Evolutionary conservation across 805 yeast genomes (phyloP), one percentile per base, ranked within the genome.

Genomic region (Spathaspora boniae): DNA sequence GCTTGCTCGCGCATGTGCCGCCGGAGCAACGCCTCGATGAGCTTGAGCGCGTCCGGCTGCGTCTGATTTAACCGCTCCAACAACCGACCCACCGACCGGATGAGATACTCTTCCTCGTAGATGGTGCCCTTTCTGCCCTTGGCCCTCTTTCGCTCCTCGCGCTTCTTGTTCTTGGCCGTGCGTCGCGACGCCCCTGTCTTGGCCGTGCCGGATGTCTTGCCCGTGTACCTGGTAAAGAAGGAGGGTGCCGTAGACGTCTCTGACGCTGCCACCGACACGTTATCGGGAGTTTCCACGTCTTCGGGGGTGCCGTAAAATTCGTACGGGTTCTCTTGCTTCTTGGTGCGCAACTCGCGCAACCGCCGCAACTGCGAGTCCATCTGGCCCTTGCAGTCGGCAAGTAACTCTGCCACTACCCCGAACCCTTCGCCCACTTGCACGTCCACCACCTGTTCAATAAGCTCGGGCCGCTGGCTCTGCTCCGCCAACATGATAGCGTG

Each of bases 41-140:
- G 69, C 43, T 73, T 72, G 15, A 73, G 50, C 2, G 93, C 89
- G 50, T 93, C 98, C 0, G 77, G 68, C 46, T 76, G 74, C 0
- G 95, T 83, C 45, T 75, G 79, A 29, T 77, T 74, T 39, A 93
- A 61, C 48, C 98, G 76, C 37, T 87, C 97, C 22, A 87, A 61
- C 55, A 93, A 71, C 54, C 99, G 78, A 4, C 95, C 93, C 40
- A 86, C 79, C 3, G 97, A 89, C 47, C 77, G 78, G 31, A 93
- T 81, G 38, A 93, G 74, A 58, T 93, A 93, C 57, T 93, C 98
- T 57, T 93, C 98, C 59, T 93, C 99, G 53, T 93, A 93, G 15
- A 93, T 84, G 5, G 97, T 91, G 31, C 98, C 98, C 65, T 93
- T 93, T 68, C 94, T 87, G 41, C 99, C 99, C 50, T 95, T 78